A percentile compares a stretch with the other conserved stretches of the same genome.
Evolutionary conservation across 805 yeast genomes (phyloP).

Genomic region (Candida tibetensis): DNA sequence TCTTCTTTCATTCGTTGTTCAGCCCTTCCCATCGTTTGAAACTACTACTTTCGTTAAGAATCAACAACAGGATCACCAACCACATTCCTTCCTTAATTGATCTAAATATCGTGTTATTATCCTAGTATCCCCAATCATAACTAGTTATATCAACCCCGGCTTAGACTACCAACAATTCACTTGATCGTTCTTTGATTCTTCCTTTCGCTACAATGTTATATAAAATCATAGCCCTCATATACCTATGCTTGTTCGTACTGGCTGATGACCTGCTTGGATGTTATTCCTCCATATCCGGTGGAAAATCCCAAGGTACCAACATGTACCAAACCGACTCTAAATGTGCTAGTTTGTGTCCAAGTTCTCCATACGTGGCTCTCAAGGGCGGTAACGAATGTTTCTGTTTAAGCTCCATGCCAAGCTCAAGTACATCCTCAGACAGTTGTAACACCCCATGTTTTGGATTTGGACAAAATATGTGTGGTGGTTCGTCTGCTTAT

Average conservation of each 20-base stretch:
- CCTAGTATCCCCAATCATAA: no score
- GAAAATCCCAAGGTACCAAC: conserved; percentile 20
- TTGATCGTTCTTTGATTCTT: no score
- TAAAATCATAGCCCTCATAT: not conserved
- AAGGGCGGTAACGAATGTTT: conserved; percentile 35
- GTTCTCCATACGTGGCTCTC: conserved; percentile 38
- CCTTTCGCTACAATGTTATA: no score
- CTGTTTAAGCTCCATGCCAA: conserved; percentile 35
- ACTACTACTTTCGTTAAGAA: no score
- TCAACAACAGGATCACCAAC: no score
- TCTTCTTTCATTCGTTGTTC: no score
- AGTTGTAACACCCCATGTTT: conserved; percentile 30
- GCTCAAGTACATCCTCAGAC: conserved; percentile 13
- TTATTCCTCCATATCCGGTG: conserved; percentile 26
- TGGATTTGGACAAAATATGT: conserved; percentile 32
- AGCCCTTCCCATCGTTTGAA: no score
- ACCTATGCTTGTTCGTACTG: not conserved
- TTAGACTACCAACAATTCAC: no score
- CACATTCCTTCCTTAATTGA: no score
- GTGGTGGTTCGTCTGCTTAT: conserved; percentile 39
- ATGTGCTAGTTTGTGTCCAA: conserved; percentile 30
- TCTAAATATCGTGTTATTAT: no score
- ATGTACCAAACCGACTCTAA: conserved; percentile 27
- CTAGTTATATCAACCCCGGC: no score
- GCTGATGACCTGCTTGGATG: conserved; percentile 23